These are phyloP conservation scores for Aspergillus sp. DNA, from an alignment of 2,329 filamentous ascomycete genomes.

Conservation along the genomic window DNA sequence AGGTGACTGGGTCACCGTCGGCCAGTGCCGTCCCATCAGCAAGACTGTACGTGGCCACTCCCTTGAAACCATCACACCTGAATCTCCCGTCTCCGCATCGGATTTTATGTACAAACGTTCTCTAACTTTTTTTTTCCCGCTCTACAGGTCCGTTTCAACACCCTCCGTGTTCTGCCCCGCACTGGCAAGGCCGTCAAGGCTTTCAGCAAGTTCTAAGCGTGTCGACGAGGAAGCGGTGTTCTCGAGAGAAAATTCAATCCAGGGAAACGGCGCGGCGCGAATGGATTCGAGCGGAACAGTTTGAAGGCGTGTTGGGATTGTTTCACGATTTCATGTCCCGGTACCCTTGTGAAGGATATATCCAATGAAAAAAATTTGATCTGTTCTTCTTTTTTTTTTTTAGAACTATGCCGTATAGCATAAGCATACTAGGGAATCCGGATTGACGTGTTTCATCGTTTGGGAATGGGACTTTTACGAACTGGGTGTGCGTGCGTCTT, in stretches of 20 bases:
- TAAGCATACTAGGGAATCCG: constrained; percentile 17
- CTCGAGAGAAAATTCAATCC: constrained; percentile 31
- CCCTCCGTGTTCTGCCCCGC: constrained; percentile 95
- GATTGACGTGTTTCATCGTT: constrained; percentile 3
- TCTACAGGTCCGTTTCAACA: constrained; percentile 93
- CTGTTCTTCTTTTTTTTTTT: constrained; percentile 34
- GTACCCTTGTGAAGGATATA: constrained; percentile 43
- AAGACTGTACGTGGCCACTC: constrained; percentile 85
- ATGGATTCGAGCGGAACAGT: constrained; percentile 39
- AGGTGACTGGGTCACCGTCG: constrained; percentile 98
- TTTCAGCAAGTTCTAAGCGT: constrained; percentile 94
- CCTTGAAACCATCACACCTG: neutral
- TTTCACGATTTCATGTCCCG: constrained; percentile 43
- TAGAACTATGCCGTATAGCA: constrained; percentile 24
- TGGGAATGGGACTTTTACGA: constrained; percentile 3
- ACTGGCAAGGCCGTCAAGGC: constrained; percentile 96
- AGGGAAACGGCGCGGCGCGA: constrained; percentile 40
- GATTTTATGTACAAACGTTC: neutral
- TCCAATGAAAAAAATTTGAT: constrained; percentile 40
- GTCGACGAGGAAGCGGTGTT: constrained; percentile 31
- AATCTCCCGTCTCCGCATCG: neutral
- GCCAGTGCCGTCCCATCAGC: constrained; percentile 98
- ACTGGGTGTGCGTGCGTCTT: neutral
- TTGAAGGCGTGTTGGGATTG: constrained; percentile 35
- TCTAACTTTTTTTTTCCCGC: constrained; percentile 18